Percentiles rank a stretch among this genome's conserved stretches.
Conservation (phyloP, 2,329 filamentous ascomycete species). For the Fusarium avenaceum region DNA sequence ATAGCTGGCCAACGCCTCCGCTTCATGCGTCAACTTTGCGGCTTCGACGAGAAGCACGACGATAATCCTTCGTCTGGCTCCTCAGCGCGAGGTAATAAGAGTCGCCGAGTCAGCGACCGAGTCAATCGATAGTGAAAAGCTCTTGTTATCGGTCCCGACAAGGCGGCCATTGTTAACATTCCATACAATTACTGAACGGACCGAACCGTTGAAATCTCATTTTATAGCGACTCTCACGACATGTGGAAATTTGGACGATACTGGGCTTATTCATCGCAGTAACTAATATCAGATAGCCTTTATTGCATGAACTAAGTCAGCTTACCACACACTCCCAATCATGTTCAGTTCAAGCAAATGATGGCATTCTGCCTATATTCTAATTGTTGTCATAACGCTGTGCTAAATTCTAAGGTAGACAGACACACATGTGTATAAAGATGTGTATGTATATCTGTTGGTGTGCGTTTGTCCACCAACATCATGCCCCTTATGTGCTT, state of each 20-base stretch:
- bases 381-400: conserved; percentile 17
- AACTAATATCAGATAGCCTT: neutral
- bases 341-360: conserved; percentile 1
- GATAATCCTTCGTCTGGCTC: conserved; percentile 1
- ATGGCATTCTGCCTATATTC: conserved; percentile 13
- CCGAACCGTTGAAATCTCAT: neutral
- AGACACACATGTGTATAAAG: conserved; percentile 4
- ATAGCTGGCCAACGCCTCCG: conserved; percentile 68
- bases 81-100: conserved; percentile 28
- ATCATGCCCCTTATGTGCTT: conserved; percentile 8
- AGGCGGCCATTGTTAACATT: conserved; percentile 1
- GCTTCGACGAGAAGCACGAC: conserved; percentile 56
- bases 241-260: neutral
- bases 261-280: neutral
- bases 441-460: conserved; percentile 22
- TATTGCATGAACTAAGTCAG: neutral
- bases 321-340: neutral
- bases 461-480: conserved; percentile 11
- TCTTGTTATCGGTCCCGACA: neutral
- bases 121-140: conserved; percentile 26
- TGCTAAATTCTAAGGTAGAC: conserved; percentile 24
- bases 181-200: neutral
- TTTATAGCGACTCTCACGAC: neutral
- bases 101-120: conserved; percentile 34
- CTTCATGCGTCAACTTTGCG: conserved; percentile 69